Conservation (phyloP, 2,329 filamentous ascomycete species). For the Paraphoma chrysanthemicola region DNA sequence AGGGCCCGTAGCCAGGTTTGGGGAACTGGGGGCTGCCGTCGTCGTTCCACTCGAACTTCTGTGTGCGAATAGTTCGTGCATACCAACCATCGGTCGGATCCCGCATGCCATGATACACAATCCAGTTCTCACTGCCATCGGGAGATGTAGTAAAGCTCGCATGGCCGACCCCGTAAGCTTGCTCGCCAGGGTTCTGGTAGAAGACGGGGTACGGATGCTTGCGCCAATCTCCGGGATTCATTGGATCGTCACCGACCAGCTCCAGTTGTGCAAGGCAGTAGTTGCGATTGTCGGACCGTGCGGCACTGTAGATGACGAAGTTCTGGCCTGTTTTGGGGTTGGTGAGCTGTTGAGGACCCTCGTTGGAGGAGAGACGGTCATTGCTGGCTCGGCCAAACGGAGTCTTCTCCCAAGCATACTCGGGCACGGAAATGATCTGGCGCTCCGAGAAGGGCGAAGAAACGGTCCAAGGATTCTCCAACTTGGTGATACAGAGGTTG, state of each 20-base stretch:
- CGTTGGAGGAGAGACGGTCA: constrained; percentile 57
- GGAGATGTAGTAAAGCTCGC: constrained; percentile 59
- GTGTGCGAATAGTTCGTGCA: constrained; percentile 57
- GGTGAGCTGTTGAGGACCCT: constrained; percentile 58
- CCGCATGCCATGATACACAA: constrained; percentile 62
- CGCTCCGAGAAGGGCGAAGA: constrained; percentile 54
- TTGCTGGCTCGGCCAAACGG: constrained; percentile 57
- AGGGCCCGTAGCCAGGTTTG: constrained; percentile 58
- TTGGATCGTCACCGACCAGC: constrained; percentile 57
- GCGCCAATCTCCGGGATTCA: constrained; percentile 57
- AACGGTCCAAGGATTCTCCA: constrained; percentile 58
- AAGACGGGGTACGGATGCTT: constrained; percentile 57
- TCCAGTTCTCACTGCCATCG: constrained; percentile 57
- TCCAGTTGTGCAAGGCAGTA: constrained; percentile 62
- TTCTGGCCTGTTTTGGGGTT: constrained; percentile 56
- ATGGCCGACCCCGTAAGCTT: constrained; percentile 59
- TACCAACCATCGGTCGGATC: constrained; percentile 57
- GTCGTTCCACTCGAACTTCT: constrained; percentile 57
- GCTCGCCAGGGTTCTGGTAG: constrained; percentile 55
- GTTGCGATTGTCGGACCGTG: constrained; percentile 59
- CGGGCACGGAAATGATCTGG: constrained; percentile 55
- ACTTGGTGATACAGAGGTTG: constrained; percentile 60
- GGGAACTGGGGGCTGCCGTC: constrained; percentile 58
- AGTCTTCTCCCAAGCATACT: constrained; percentile 60
- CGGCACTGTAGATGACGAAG: constrained; percentile 59